These are phyloP conservation scores for Neopestalotiopsis sp. DNA, from an alignment of 2,329 filamentous ascomycete species.

Conservation along the genomic window DNA sequence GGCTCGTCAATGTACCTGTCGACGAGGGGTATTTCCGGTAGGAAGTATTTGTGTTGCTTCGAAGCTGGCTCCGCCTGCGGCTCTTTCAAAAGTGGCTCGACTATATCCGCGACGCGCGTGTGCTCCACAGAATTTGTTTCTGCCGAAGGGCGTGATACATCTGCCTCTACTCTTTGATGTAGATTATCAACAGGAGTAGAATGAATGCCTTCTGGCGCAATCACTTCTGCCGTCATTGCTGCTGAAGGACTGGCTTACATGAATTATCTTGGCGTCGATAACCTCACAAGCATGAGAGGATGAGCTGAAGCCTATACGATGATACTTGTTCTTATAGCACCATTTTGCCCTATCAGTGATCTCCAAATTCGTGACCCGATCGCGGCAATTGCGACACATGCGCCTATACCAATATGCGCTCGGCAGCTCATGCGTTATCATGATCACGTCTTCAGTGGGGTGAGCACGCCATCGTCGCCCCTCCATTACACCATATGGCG, in stretches of 20 bases:
- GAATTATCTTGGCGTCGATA: neutral
- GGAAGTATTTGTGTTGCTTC: neutral
- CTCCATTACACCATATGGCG: constrained; percentile 15
- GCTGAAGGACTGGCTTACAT: neutral
- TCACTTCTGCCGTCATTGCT: constrained; percentile 8
- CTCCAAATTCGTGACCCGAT: constrained; percentile 5
- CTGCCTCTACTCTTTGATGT: neutral
- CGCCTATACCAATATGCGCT: neutral
- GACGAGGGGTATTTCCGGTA: constrained; percentile 28
- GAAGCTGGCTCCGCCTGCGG: neutral
- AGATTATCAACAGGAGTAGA: neutral
- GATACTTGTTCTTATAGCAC: neutral
- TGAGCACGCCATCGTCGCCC: constrained; percentile 18
- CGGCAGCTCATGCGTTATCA: constrained; percentile 8
- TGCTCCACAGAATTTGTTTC: neutral
- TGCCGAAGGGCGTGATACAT: neutral
- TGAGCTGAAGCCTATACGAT: neutral
- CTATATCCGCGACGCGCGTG: neutral
- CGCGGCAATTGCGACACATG: constrained; percentile 15
- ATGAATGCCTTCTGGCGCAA: constrained; percentile 5
- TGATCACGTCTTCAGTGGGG: constrained; percentile 13
- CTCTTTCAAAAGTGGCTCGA: constrained; percentile 6
- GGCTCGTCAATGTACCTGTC: constrained; percentile 52
- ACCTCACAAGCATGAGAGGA: neutral
- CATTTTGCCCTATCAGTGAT: neutral